Base-by-base conservation (phyloP, 495 filamentous ascomycete species). In the Neurospora sublineolata region DNA sequence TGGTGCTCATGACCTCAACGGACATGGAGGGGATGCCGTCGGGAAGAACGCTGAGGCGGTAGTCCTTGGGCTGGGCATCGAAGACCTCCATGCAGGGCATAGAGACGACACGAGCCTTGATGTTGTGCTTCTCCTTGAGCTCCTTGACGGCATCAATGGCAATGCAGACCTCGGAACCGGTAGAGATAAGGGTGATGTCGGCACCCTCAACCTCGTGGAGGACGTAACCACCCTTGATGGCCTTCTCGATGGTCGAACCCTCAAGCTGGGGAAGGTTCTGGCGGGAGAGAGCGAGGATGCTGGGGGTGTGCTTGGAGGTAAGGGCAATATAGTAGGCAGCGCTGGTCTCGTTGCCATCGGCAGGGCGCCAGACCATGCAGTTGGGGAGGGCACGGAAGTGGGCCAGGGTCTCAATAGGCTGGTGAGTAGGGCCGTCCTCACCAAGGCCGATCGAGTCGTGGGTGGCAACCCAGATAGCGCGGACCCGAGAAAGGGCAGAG, bases 341-440 rank as follows among this genome's bases (percentile, higher is more conserved):
- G 80, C 91, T 94, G 77, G 91, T 94, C 91, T 99, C 95, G 86
- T 99, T 99, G 76, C 95, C 95, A 79, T 99, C 95, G 72, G 95
- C 95, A 72, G 95, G 95, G 80, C 95, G 95, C 95, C 95, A 99
- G 77, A 98, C 96, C 95, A 98, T 97, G 88, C 91, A 93, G 91
- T 99, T 99, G 76, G 95, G 95, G 75, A 98, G 88, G 71, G 96
- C 96, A 82, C 95, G 95, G 93, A 98, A 98, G 84, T 99, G 95
- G 73, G 95, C 92, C 68, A 99, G 90, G n/a, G 93, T 97, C 89
- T 99, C 95, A 78, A 99, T 97, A 79, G 95, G 95, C 87, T 99
- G 95, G 86, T 99, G 95, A 69, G 95, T 99, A 72, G 95, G 95
- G 71, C 95, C 95, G 79, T 99, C 95, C 85, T 99, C 96, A 83